A percentile compares a stretch with the other conserved stretches of the same genome.
Conservation (phyloP, 768 basidiomycete species). For the Pleurotus ostreatus region DNA sequence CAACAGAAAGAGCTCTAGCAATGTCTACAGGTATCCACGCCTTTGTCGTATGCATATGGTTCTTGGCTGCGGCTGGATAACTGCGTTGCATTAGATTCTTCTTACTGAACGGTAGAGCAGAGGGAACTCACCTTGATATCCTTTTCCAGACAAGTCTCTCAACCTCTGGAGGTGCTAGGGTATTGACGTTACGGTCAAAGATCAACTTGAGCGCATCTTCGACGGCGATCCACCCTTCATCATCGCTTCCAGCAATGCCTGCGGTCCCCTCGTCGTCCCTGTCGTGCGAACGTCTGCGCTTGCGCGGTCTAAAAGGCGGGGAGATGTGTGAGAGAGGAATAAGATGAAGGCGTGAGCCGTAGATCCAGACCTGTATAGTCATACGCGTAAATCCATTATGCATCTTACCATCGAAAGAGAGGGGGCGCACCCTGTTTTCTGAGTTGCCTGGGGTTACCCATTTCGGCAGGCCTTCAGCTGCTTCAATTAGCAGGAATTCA, state of each 20-base stretch:
- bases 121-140: constrained; percentile 51
- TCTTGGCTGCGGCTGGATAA: constrained; percentile 63
- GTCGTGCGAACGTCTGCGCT: constrained; percentile 35
- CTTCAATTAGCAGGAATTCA: constrained; percentile 94
- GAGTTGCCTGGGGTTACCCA: constrained; percentile 94
- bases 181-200: constrained; percentile 47
- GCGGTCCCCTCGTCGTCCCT: constrained; percentile 47
- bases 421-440: constrained; percentile 79
- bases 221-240: constrained; percentile 47
- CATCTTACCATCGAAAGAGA: constrained; percentile 26
- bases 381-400: constrained; percentile 22
- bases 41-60: constrained; percentile 74
- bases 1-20: constrained; percentile 60
- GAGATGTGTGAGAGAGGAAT: constrained; percentile 79
- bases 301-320: constrained; percentile 43
- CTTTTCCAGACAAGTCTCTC: constrained; percentile 68
- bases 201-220: constrained; percentile 65
- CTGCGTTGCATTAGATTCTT: constrained; percentile 27
- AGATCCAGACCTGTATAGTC: constrained; percentile 81
- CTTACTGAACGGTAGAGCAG: constrained; percentile 1
- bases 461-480: constrained; percentile 79
- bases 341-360: constrained; percentile 78
- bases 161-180: constrained; percentile 55
- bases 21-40: constrained; percentile 80
- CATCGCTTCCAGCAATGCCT: constrained; percentile 19